Evolutionary conservation across 441 rosid genomes (phyloP).

Genomic region (Rhodomyrtus psidioides): DNA sequence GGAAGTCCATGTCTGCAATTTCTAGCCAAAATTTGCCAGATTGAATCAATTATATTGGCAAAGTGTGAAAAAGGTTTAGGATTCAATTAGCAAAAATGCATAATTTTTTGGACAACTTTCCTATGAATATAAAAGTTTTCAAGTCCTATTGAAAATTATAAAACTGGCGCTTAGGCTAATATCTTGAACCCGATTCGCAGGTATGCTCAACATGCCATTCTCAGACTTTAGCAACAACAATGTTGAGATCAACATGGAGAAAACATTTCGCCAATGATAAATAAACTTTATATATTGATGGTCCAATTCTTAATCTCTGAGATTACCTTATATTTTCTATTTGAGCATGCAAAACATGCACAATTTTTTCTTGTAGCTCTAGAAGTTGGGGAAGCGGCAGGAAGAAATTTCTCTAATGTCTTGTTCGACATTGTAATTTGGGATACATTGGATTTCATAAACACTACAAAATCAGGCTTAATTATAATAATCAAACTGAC

Average conservation of each 20-base stretch:
- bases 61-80: too few species aligned
- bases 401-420: not conserved
- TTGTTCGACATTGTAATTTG: not conserved
- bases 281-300: not conserved
- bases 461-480: not conserved
- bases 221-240: not conserved
- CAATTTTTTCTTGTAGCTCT: not conserved
- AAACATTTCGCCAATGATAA: not conserved
- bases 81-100: too few species aligned
- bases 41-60: too few species aligned
- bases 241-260: not conserved
- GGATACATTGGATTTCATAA: not conserved
- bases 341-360: not conserved
- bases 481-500: not conserved
- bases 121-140: not conserved
- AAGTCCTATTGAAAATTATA: not conserved
- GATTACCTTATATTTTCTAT: not conserved
- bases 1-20: fast-evolving
- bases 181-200: not conserved
- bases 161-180: not conserved
- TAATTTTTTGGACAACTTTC: too few species aligned
- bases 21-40: too few species aligned
- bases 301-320: not conserved
- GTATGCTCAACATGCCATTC: not conserved
- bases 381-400: not conserved